phyloP scores from a whole-genome alignment of 2,329 filamentous ascomycete genomes.

The Exophiala alcalophila region DNA sequence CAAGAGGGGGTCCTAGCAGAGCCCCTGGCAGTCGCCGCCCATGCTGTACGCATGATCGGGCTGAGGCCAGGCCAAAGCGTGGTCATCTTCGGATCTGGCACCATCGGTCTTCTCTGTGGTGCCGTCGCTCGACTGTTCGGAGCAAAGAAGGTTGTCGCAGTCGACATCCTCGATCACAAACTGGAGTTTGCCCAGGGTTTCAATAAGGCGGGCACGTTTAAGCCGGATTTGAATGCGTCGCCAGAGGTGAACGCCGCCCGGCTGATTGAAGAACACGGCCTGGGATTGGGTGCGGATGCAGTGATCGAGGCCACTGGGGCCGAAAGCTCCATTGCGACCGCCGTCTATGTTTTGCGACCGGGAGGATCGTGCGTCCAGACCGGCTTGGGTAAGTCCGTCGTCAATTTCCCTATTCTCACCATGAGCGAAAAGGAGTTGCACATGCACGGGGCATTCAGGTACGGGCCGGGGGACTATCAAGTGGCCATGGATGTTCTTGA shows the following conservation, averaged over 20 bases:
- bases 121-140: constrained; percentile 61
- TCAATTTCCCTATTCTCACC: constrained; percentile 38
- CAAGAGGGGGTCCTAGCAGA: constrained; percentile 49
- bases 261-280: constrained; percentile 38
- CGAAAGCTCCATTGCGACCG: constrained; percentile 44
- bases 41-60: constrained; percentile 41
- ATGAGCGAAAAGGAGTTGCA: constrained; percentile 38
- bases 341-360: constrained; percentile 38
- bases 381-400: constrained; percentile 40
- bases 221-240: constrained; percentile 16
- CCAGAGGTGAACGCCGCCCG: constrained; percentile 31
- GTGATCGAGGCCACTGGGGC: constrained; percentile 47
- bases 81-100: constrained; percentile 42
- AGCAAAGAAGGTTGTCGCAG: constrained; percentile 58
- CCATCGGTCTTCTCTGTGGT: constrained; percentile 57
- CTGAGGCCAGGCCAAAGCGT: constrained; percentile 42
- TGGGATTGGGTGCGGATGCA: constrained; percentile 41
- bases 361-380: constrained; percentile 37
- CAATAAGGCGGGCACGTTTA: constrained; percentile 18
- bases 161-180: constrained; percentile 59
- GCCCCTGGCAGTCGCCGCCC: constrained; percentile 49
- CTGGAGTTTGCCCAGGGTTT: constrained; percentile 51
- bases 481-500: constrained; percentile 41
- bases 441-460: constrained; percentile 37
- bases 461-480: constrained; percentile 37